Percentiles rank a stretch among this genome's conserved stretches.
Conservation (phyloP, 495 filamentous ascomycete species). For the Lentithecium fluviatile region DNA sequence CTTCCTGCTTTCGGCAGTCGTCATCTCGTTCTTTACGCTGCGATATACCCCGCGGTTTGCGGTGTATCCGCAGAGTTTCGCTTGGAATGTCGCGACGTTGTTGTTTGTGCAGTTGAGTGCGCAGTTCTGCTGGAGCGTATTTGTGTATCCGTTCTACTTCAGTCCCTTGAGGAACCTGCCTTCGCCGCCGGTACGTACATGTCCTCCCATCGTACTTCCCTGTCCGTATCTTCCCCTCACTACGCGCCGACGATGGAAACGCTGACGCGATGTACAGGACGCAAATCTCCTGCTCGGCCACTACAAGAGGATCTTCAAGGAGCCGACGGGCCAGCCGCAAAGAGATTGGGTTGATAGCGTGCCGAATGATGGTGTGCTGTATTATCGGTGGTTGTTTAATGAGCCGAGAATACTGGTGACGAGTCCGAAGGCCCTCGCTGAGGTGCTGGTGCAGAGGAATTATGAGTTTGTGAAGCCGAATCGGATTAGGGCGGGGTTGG, state of each 20-base stretch:
- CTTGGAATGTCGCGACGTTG: slow-evolving; percentile 22
- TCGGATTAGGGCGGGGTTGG: slow-evolving; percentile 55
- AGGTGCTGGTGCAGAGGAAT: slow-evolving; percentile 62
- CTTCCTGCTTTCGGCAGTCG: slow-evolving; percentile 12
- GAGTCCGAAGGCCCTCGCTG: slow-evolving; percentile 58
- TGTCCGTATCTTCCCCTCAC: not conserved
- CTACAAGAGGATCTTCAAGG: slow-evolving; percentile 52
- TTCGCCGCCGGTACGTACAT: slow-evolving; percentile 45
- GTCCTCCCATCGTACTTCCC: not conserved
- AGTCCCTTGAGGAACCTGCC: slow-evolving; percentile 53
- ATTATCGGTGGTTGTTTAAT: slow-evolving; percentile 69
- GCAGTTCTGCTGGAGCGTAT: slow-evolving; percentile 29
- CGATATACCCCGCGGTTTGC: slow-evolving; percentile 16
- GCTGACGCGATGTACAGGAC: slow-evolving; percentile 37
- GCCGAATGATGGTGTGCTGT: slow-evolving; percentile 85
- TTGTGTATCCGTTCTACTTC: slow-evolving; percentile 65
- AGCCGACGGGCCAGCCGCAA: slow-evolving; percentile 61
- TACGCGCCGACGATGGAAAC: not conserved
- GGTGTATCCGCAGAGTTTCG: slow-evolving; percentile 1
- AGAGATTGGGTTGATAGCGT: slow-evolving; percentile 69
- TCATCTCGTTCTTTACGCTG: slow-evolving; percentile 17
- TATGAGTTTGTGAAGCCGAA: slow-evolving; percentile 80
- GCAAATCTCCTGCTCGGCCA: slow-evolving; percentile 55
- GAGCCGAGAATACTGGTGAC: slow-evolving; percentile 67
- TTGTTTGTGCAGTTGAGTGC: slow-evolving; percentile 3